phyloP scores from a whole-genome alignment of 106 monocot genomes.

The Allium sativum region DNA sequence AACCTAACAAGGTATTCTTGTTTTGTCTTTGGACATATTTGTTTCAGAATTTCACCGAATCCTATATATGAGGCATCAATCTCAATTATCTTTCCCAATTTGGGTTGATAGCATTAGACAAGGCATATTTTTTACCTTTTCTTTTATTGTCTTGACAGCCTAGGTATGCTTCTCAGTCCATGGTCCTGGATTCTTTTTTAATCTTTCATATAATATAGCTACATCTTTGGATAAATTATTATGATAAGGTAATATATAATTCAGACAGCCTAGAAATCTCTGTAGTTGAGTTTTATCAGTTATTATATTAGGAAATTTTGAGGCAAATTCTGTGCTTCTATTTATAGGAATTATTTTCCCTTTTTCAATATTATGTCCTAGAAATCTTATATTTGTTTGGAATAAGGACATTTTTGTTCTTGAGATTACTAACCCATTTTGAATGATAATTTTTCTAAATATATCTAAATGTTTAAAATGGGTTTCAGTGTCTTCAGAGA shows the following conservation, averaged over 20 bases:
- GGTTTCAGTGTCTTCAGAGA: background rate
- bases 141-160: background rate
- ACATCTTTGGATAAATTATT: background rate
- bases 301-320: constrained; percentile 5
- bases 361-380: too few relatives aligned
- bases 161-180: background rate
- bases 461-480: constrained; percentile 1
- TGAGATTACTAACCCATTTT: background rate
- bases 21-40: background rate
- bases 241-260: constrained; percentile 3
- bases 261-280: background rate
- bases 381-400: background rate
- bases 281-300: background rate
- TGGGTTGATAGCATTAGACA: background rate
- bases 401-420: background rate
- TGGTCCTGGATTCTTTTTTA: background rate
- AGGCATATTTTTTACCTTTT: background rate
- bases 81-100: background rate
- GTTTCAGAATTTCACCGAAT: background rate
- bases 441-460: background rate
- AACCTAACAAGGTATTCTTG: background rate
- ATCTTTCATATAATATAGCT: background rate
- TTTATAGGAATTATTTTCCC: background rate
- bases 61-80: background rate
- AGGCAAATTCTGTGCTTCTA: constrained; percentile 7